Base-by-base conservation (phyloP, 2,329 filamentous ascomycete species). In the Aspergillus tubingensis region DNA sequence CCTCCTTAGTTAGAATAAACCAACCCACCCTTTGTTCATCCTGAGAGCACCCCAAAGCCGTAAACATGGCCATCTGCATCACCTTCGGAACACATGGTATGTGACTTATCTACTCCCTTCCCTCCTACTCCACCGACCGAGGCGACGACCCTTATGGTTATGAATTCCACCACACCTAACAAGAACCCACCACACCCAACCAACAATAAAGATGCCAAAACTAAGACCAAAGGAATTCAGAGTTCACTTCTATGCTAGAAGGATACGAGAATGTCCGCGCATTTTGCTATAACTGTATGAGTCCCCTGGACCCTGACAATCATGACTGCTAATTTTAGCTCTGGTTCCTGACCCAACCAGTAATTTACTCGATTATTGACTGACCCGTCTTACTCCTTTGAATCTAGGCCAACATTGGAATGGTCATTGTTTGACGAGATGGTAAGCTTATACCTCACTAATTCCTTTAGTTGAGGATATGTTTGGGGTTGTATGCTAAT, bases 181-280 rank as follows among this genome's bases (percentile, higher is more conserved):
- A 43, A 25, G 43, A 25, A 25, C 15, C 50, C 55, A 43, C 50
- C 55, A 43, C 55, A 36, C 38, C 44, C 11, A 43, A 47, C 52
- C 11, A 21, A 8, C 32, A 21, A 41, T 17, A 5, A 6, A 13
- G 8, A 13, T 15, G 7, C 15, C 48, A 17, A 44, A 52, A 55
- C 59, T 54, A 58, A 64, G 36, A 32, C 19, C 3, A 38, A 47
- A 49, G 13, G 7, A 5, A 47, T 47, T 5, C 62, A 80, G 79
- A 81, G 60, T 80, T 81, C 64, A 76, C 77, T 2, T 77, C 73
- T 39, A 74, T 72, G 63, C 72, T 81, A 23, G 70, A 79, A 63
- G 79, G 78, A n/a, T 80, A 79, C 57, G 78, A 80, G 65, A 70
- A 78, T 57, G 74, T 79, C 36, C 76, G 77, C 50, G 79, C 78